Evolutionary conservation across 1,284 basidiomycete species (phyloP), one percentile per base, ranked within the genome.

Genomic region (Mycosarcoma maydis): DNA sequence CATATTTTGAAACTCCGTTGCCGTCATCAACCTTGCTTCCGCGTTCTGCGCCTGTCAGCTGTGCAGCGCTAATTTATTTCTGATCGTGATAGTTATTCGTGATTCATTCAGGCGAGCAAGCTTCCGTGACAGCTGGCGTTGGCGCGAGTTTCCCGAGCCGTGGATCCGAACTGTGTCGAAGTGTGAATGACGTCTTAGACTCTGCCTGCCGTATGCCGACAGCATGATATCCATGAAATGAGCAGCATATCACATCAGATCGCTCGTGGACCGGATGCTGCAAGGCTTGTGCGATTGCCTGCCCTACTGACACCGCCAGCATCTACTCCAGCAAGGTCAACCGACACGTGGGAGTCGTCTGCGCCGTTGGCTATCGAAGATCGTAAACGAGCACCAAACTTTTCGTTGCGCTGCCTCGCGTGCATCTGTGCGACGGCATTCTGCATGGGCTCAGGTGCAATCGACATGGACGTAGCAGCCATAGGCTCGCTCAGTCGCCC

Each of bases 401-500:
- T 71, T 10, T 66, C 68, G 36, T 59, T 71, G 22, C 68, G 62
- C 44, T 54, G 62, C 26, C 53, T 41, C 3, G 68, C 58, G 44
- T 71, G 68, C 68, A 71, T 71, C 40, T 55, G 62, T 20, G 68
- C 68, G 17, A 71, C 68, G 14, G 57, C 68, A 6, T 42, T 71
- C 36, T 66, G 68, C 48, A 66, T 53, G 24, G 68, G 24, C 24
- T 58, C 61, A 1, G 68, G 53, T 4, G 68, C 61, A 4, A 47
- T 38, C n/a, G 54, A 46, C 45, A 70, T 61, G 23, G 67, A 70
- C 3, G 67, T 57, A 3, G 67, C 55, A 22, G 61, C 33, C 14
- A 70, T 33, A 19, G 67, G 67, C 40, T 70, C 67, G 38, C 44
- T 51, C 5, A 70, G 47, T 7, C 67, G 48, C 7, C 60, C 60